Conservation (phyloP, 1,284 basidiomycete genomes). For the Moesziomyces antarcticus region DNA sequence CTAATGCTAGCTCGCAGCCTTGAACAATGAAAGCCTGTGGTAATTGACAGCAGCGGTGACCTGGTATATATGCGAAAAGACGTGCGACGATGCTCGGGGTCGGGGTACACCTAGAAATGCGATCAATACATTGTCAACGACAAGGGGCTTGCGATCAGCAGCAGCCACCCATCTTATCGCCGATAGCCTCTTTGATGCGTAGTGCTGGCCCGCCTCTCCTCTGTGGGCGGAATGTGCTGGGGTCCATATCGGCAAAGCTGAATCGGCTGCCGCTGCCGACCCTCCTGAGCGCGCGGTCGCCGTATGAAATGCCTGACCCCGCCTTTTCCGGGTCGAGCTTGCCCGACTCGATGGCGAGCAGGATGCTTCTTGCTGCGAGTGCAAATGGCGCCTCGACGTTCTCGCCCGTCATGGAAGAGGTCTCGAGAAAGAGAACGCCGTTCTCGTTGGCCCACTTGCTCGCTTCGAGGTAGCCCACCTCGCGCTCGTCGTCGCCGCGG, state of each 20-base stretch:
- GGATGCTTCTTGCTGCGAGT: conserved; percentile 86
- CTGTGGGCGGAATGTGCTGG: conserved; percentile 19
- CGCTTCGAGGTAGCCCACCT: conserved; percentile 94
- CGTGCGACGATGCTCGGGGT: too few relatives aligned
- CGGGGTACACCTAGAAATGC: background rate
- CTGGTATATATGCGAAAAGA: conserved; percentile 20
- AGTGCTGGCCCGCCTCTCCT: conserved; percentile 20
- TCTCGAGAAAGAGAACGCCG: conserved; percentile 81
- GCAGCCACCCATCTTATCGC: conserved; percentile 42
- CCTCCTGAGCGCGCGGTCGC: conserved; percentile 78
- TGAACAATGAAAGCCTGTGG: background rate
- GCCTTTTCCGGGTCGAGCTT: conserved; percentile 89
- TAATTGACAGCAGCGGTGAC: conserved; percentile 20
- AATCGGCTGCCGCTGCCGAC: conserved; percentile 64
- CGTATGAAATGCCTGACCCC: conserved; percentile 94
- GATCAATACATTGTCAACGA: background rate
- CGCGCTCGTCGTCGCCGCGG: conserved; percentile 83
- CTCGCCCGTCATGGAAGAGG: conserved; percentile 89
- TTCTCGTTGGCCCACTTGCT: conserved; percentile 94
- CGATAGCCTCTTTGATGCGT: conserved; percentile 43
- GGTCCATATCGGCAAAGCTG: conserved; percentile 54
- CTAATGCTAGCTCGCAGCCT: background rate
- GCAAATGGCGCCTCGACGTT: conserved; percentile 94
- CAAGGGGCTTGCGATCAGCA: conserved; percentile 12
- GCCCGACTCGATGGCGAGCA: conserved; percentile 92